phyloP scores from a whole-genome alignment of 129 eudicot species.

The carrot (Daucus carota) region DNA sequence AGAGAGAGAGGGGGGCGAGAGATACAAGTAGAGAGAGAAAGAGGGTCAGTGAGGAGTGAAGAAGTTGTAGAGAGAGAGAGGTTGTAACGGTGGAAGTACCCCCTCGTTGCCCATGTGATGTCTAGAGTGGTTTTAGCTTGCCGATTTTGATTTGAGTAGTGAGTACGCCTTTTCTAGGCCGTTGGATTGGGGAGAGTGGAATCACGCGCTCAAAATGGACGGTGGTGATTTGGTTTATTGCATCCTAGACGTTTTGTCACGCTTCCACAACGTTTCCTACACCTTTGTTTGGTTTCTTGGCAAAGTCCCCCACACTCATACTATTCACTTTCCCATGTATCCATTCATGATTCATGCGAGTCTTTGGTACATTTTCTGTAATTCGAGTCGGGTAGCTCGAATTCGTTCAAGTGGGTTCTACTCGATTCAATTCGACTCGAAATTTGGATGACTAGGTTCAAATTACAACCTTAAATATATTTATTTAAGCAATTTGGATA shows the following conservation, averaged over 20 bases:
- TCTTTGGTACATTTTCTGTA: no score
- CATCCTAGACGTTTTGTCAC: conserved; percentile 19
- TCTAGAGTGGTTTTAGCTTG: conserved; percentile 1
- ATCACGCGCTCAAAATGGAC: neutral
- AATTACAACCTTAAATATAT: no score
- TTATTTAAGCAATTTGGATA: no score
- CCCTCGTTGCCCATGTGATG: conserved; percentile 5
- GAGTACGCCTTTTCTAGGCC: neutral
- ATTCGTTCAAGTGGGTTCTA: no score
- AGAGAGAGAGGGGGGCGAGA: neutral
- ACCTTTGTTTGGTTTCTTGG: conserved; percentile 15
- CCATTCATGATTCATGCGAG: no score
- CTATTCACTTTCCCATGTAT: no score
- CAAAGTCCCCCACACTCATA: neutral
- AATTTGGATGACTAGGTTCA: no score
- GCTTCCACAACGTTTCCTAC: conserved; percentile 23
- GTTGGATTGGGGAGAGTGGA: neutral
- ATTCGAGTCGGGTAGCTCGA: no score
- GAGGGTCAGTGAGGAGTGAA: neutral
- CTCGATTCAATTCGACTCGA: no score
- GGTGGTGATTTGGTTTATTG: neutral
- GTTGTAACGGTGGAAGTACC: conserved; percentile 11
- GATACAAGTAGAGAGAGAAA: neutral
- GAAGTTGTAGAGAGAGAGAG: neutral
- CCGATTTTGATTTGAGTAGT: neutral